phyloP scores from a whole-genome alignment of 805 yeast genomes.

The Saccharomyces kudriavzevii region DNA sequence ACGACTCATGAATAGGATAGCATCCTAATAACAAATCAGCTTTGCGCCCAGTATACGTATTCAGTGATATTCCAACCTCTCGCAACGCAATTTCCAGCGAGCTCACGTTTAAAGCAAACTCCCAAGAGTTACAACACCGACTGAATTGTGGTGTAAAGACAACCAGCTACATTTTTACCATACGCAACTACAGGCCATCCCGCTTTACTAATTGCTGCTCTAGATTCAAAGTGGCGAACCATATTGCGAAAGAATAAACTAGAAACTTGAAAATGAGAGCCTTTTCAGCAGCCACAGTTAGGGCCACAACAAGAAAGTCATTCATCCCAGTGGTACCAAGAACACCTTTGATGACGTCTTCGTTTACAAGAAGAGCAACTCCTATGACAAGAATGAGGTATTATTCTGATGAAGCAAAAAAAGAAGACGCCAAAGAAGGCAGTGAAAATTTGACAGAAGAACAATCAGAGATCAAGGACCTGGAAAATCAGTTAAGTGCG shows the following conservation, averaged over 20 bases:
- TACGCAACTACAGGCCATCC: neutral
- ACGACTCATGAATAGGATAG: neutral
- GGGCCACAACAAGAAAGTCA: neutral
- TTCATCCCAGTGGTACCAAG: neutral
- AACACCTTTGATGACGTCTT: neutral
- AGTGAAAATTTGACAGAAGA: constrained; percentile 18
- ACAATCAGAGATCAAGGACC: constrained; percentile 27
- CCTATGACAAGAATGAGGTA: constrained; percentile 11
- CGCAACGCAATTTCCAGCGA: neutral
- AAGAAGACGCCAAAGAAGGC: constrained; percentile 8
- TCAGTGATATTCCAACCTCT: neutral
- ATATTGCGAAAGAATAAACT: neutral
- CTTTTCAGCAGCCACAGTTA: neutral
- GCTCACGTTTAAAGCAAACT: neutral
- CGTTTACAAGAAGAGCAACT: neutral
- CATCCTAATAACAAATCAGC: neutral
- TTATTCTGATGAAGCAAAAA: constrained; percentile 22
- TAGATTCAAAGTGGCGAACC: neutral
- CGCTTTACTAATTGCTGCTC: neutral
- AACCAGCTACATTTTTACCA: neutral
- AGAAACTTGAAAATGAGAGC: constrained; percentile 3
- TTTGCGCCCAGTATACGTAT: neutral
- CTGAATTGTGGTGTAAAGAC: neutral
- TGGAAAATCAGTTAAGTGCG: constrained; percentile 46
- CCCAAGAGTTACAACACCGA: neutral